phyloP scores from a whole-genome alignment of 352 stramenopile species.

The Pythium periplocum region DNA sequence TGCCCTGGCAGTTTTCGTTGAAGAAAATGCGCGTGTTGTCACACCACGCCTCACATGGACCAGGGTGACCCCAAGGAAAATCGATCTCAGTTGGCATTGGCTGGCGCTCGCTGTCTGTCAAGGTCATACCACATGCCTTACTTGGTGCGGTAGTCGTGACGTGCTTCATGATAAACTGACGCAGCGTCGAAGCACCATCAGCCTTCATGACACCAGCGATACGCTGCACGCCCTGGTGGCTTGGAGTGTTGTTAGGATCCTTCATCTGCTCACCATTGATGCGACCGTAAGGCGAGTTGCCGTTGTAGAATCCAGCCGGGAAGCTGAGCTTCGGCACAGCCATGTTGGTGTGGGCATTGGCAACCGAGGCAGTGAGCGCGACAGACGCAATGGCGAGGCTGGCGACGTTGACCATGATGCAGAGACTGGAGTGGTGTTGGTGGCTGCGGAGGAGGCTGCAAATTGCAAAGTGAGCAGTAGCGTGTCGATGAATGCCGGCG shows the following conservation, averaged over 20 bases:
- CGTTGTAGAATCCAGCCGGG: constrained; percentile 3
- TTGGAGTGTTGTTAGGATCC: constrained; percentile 1
- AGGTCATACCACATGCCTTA: constrained; percentile 8
- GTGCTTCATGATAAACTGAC: constrained; percentile 8
- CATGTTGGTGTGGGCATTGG: constrained; percentile 5
- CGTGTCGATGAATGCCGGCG: no score
- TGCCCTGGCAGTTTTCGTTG: constrained; percentile 8
- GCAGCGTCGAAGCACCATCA: neutral
- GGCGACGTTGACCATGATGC: neutral
- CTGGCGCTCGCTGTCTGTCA: neutral
- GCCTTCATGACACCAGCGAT: constrained; percentile 2
- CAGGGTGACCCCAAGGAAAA: constrained; percentile 5
- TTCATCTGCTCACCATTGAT: constrained; percentile 1
- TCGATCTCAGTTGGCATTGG: constrained; percentile 6
- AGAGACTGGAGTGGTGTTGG: no score
- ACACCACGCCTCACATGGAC: constrained; percentile 19
- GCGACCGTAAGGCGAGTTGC: constrained; percentile 1
- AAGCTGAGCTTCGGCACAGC: constrained; percentile 2
- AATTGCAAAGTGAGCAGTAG: no score
- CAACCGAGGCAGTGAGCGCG: neutral
- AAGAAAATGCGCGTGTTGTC: constrained; percentile 10
- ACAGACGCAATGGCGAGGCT: neutral
- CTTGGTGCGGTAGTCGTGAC: neutral
- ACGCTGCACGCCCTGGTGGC: constrained; percentile 3
- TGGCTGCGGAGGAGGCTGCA: no score